Conservation (phyloP, 2,329 filamentous ascomycete species). For the Xylariaceae sp. region DNA sequence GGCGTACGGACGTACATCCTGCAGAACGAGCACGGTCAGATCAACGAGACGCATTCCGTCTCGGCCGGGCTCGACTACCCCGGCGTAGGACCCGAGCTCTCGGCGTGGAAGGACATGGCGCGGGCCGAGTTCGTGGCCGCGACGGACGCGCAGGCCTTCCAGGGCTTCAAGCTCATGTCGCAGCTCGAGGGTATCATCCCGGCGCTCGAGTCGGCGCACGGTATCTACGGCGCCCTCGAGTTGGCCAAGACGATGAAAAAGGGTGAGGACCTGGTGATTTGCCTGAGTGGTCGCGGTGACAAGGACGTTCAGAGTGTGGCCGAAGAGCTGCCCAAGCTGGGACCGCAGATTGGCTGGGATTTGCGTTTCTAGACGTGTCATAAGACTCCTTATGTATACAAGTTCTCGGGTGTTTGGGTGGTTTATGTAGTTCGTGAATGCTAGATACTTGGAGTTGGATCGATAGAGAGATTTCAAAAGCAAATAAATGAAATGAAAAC, state of each 20-base stretch:
- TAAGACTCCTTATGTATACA: not conserved
- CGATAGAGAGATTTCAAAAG: not conserved
- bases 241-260: conserved; percentile 89
- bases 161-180: conserved; percentile 78
- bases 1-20: conserved; percentile 94
- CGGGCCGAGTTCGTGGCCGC: conserved; percentile 86
- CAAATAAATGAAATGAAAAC: conserved; percentile 3
- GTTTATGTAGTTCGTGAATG: not conserved
- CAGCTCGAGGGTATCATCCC: conserved; percentile 96
- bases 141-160: conserved; percentile 85
- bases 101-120: conserved; percentile 85
- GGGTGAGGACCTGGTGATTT: conserved; percentile 88
- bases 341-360: conserved; percentile 80
- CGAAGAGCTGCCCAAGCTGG: conserved; percentile 83
- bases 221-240: conserved; percentile 83
- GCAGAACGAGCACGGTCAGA: conserved; percentile 89
- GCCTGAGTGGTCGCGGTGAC: conserved; percentile 87
- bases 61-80: conserved; percentile 97
- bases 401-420: not conserved
- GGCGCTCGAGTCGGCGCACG: conserved; percentile 89
- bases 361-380: conserved; percentile 48
- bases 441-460: conserved; percentile 14
- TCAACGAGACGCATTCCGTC: conserved; percentile 90
- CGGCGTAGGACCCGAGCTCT: conserved; percentile 89
- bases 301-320: conserved; percentile 99